Evolutionary conservation across 805 yeast species (phyloP).

Genomic region (Schizosaccharomyces lindneri): DNA sequence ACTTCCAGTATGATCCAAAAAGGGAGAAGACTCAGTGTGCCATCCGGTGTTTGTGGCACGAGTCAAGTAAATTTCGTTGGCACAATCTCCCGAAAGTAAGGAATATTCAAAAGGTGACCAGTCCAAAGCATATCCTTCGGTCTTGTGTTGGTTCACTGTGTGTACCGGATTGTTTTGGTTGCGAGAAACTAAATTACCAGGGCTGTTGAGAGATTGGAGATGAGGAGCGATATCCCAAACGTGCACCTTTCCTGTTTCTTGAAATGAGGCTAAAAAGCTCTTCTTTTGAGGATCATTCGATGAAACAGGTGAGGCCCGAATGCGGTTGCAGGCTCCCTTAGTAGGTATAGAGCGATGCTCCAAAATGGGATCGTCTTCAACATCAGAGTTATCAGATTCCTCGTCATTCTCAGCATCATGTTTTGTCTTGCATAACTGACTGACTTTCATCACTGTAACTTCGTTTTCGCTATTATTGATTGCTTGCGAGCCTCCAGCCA

Average conservation of each 20-base stretch:
- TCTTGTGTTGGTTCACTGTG: conserved; percentile 59
- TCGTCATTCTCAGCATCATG: conserved; percentile 58
- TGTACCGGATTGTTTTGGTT: conserved; percentile 54
- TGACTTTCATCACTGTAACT: conserved; percentile 55
- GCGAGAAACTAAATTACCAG: conserved; percentile 66
- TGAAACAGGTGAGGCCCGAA: conserved; percentile 63
- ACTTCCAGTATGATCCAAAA: conserved; percentile 24
- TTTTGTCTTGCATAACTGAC: conserved; percentile 61
- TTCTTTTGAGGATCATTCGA: conserved; percentile 44
- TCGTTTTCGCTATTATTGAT: conserved; percentile 69
- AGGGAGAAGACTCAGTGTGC: conserved; percentile 70
- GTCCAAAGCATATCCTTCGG: conserved; percentile 93
- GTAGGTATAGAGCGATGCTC: conserved; percentile 63
- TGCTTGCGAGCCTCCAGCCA: conserved; percentile 89
- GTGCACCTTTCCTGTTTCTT: conserved; percentile 72
- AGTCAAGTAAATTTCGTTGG: conserved; percentile 63
- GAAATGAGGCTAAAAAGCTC: conserved; percentile 53
- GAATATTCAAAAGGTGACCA: conserved; percentile 74
- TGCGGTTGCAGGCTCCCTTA: conserved; percentile 65
- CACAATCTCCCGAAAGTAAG: conserved; percentile 64
- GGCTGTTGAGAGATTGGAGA: conserved; percentile 58
- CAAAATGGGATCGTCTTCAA: conserved; percentile 40
- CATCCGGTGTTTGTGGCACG: conserved; percentile 45
- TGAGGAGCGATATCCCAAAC: conserved; percentile 66
- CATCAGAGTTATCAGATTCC: conserved; percentile 43